Base-by-base conservation (phyloP, 345 rosid species). In the Populus ilicifolia region DNA sequence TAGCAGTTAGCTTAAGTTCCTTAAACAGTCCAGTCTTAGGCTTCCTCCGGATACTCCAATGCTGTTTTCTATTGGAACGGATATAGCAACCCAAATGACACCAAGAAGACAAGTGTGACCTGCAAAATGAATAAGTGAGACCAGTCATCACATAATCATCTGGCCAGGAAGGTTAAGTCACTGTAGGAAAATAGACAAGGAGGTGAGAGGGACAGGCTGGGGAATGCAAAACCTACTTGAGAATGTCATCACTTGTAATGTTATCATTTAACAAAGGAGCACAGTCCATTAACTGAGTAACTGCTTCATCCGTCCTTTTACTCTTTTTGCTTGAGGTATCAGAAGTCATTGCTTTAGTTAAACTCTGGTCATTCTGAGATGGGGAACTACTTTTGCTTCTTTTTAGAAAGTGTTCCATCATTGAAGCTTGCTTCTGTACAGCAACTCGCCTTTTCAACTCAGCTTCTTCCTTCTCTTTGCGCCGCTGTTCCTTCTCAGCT, bases 361-460 rank as follows among this genome's bases (percentile, higher is more conserved):
- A 83, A 75, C 84, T 72, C 78, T 52, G 82, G 29, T 84, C 88
- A 67, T 77, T 69, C 73, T 75, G 84, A 74, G 76, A 23, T 10
- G 77, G 67, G 38, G 89, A 80, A 76, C 14, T 77, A 65, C 77
- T 85, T 87, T 89, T 91, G 73, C 81, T 81, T 76, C 85, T 88
- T 78, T 90, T 93, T 35, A 92, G 92, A 83, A 96, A 93, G 35
- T 88, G 86, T 72, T 96, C 96, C 99, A 96, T 92, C 33, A 93
- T 78, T 44, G 97, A 96, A 74, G 97, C 99, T 79, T 96, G 98
- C 89, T 88, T 96, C 79, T 89, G 85, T 27, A 93, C 72, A 33
- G 88, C 80, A 77, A 74, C 86, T 76, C 85, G 84, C 84, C 78
- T 90, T 87, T 90, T 93, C 65, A 85, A 69, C 83, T 91, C 90